phyloP scores from a whole-genome alignment of 306 rosid genomes.

The Gleditsia sinensis region DNA sequence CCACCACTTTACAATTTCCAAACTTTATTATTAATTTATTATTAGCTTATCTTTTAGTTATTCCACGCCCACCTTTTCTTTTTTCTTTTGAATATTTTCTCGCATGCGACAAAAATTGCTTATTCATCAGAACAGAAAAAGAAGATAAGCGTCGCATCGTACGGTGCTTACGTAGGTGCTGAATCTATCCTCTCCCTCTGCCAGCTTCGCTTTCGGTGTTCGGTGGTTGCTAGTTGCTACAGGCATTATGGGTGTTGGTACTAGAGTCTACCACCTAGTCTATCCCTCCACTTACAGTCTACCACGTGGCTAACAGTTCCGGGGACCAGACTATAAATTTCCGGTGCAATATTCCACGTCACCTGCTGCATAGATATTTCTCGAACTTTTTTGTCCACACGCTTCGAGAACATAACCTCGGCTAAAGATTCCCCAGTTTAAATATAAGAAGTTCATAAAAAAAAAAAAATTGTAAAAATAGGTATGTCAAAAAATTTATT shows the following conservation, averaged over 20 bases:
- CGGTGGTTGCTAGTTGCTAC: slow-evolving; percentile 32
- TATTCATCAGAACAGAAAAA: neutral
- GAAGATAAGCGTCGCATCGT: slow-evolving; percentile 14
- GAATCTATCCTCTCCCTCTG: neutral
- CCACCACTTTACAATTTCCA: neutral
- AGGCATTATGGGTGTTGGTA: neutral
- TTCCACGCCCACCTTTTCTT: neutral
- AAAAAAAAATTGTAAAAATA: no score
- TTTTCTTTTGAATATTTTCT: neutral
- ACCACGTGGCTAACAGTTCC: neutral
- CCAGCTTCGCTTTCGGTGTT: slow-evolving; percentile 33
- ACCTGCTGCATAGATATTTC: neutral
- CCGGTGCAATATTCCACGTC: neutral
- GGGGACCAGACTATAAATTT: neutral
- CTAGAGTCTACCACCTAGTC: neutral
- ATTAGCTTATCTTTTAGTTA: neutral
- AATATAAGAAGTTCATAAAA: no score
- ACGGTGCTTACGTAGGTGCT: slow-evolving; percentile 11
- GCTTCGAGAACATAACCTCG: neutral
- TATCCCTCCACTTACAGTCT: neutral
- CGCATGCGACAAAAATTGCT: neutral
- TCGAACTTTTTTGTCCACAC: neutral
- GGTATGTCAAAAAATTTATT: no score
- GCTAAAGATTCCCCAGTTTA: neutral
- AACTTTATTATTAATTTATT: neutral